Evolutionary conservation across 352 stramenopile species (phyloP), one percentile per base, ranked within the genome.

Genomic region (Globisporangium nodosum): DNA sequence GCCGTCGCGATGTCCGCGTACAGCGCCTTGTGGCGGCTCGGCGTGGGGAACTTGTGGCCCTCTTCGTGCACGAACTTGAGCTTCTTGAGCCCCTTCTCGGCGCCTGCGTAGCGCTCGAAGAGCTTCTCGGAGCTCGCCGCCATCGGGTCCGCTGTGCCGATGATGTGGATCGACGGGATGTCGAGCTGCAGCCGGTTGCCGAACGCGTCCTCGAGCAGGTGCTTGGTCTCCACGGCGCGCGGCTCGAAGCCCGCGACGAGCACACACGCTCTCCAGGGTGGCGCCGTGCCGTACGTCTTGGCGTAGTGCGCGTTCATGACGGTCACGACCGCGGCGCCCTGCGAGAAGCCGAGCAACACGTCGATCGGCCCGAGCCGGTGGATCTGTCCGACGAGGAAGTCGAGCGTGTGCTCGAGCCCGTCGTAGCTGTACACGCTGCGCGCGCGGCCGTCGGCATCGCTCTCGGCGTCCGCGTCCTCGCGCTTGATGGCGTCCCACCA

Each of bases 11-110:
- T 74, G 35, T 87, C 68, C 4, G 62, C 48, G 51, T 92, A 89
- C 49, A 92, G 56, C 13, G 68, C 49, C 21, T 58, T 37, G 54
- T 88, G 66, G 50, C 70, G 71, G 20, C 66, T 40, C 0, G 71
- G 68, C 11, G 79, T 74, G 21, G 82, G 82, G 61, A 90, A 92
- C 57, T 86, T 85, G 73, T 90, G 82, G n/a, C 82, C 82, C 66
- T 88, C 80, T n/a, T 89, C 73, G 54, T 92, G 82, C 27, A 78
- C 76, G 37, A 90, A 85, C 52, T 70, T 69, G 57, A 71, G 52
- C 20, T 65, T 64, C 27, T 63, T 65, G 31, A 76, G 12, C 43
- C 71, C 68, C 11, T 65, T 63, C 0, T 56, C 50, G 16, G 62
- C 65, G 27, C 37, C 50, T 6, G 73, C 63, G 55, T 81, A 91